These are phyloP conservation scores for Pleurotus salmoneostramineus DNA, from an alignment of 768 basidiomycete species.

Conservation along the genomic window DNA sequence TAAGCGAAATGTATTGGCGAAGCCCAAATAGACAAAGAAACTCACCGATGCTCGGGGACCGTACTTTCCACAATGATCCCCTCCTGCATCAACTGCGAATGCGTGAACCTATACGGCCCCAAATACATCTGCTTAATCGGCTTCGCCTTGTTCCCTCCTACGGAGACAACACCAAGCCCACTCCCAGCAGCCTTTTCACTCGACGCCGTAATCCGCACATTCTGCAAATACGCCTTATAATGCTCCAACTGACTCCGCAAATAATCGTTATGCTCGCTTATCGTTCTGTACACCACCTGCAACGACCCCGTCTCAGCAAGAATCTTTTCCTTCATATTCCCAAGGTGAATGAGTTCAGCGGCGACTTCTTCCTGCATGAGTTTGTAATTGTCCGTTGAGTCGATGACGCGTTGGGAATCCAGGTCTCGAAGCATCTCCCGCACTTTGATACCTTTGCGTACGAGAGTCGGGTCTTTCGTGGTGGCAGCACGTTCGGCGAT, in stretches of 20 bases:
- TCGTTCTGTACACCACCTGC: constrained; percentile 98
- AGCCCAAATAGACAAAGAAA: not conserved
- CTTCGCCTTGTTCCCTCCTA: constrained; percentile 97
- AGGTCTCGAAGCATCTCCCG: constrained; percentile 98
- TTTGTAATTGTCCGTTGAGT: constrained; percentile 78
- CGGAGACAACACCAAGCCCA: constrained; percentile 90
- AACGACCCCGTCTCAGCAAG: constrained; percentile 85
- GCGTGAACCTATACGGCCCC: constrained; percentile 95
- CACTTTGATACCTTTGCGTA: constrained; percentile 97
- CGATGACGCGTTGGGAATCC: constrained; percentile 85
- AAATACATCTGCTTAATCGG: constrained; percentile 78
- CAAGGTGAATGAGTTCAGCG: constrained; percentile 94
- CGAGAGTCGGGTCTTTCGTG: constrained; percentile 92
- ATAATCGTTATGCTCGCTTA: constrained; percentile 98
- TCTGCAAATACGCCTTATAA: constrained; percentile 99
- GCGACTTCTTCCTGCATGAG: constrained; percentile 97
- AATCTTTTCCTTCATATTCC: constrained; percentile 94
- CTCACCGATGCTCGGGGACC: constrained; percentile 94
- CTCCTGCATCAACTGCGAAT: constrained; percentile 97
- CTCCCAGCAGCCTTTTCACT: constrained; percentile 85
- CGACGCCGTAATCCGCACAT: constrained; percentile 86
- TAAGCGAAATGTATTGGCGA: constrained; percentile 3
- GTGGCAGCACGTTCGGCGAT: constrained; percentile 95
- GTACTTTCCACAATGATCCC: constrained; percentile 99
- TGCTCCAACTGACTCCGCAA: constrained; percentile 93